phyloP scores from a whole-genome alignment of 176 grass and related monocot species.

The Leersia perrieri region DNA sequence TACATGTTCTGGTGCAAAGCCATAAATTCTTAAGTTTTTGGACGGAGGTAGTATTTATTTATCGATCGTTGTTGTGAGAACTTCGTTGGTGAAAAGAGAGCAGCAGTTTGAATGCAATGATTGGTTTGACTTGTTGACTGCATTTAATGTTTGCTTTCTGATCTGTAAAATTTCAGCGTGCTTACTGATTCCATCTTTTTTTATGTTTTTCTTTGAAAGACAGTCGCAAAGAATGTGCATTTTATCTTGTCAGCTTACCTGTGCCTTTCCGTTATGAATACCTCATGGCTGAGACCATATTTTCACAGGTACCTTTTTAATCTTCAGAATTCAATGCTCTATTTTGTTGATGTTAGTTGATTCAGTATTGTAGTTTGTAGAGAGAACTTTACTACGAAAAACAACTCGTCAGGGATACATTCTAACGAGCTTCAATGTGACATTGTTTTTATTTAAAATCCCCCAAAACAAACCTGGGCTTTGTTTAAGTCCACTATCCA shows the following conservation, averaged over 20 bases:
- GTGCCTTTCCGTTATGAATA: conserved; percentile 94
- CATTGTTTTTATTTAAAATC: background rate
- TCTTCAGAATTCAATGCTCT: background rate
- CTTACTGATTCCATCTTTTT: conserved; percentile 38
- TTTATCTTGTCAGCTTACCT: conserved; percentile 88
- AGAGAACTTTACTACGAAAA: background rate
- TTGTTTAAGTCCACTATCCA: background rate
- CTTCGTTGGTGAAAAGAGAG: background rate
- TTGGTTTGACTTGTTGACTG: background rate
- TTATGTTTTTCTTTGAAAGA: conserved; percentile 73
- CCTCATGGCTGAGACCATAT: conserved; percentile 99
- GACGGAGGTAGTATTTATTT: background rate
- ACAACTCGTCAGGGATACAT: background rate
- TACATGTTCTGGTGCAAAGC: too few species aligned
- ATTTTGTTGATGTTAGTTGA: conserved; percentile 9
- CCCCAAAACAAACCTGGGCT: background rate
- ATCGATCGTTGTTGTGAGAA: background rate
- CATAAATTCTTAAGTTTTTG: too few species aligned
- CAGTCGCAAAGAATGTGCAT: conserved; percentile 99
- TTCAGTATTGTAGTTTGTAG: conserved; percentile 14
- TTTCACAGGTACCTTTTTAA: conserved; percentile 76
- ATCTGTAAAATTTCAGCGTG: conserved; percentile 14
- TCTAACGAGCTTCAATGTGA: background rate
- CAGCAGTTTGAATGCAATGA: background rate
- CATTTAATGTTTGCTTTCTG: background rate